Evolutionary conservation across 345 rosid genomes (phyloP).

Genomic region (Hibiscus tridactylites): DNA sequence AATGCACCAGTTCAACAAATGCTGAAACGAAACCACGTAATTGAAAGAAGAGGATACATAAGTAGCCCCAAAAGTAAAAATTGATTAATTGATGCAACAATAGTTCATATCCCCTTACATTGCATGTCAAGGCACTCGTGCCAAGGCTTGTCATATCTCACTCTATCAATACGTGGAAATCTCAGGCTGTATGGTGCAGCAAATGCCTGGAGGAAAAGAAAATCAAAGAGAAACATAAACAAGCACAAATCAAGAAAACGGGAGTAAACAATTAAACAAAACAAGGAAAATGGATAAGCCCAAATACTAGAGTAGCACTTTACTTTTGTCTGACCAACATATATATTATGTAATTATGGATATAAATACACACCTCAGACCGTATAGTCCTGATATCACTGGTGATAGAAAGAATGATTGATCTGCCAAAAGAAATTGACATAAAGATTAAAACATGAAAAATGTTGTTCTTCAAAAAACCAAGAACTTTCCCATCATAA

Average conservation of each 20-base stretch:
- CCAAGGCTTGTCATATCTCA: slow-evolving; percentile 97
- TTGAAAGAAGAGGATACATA: slow-evolving; percentile 1
- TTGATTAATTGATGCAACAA: neutral
- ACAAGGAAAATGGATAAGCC: slow-evolving; percentile 6
- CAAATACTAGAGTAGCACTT: slow-evolving; percentile 1
- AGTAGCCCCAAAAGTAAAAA: neutral
- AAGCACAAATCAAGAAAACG: neutral
- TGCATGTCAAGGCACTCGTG: slow-evolving; percentile 93
- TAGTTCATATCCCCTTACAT: slow-evolving; percentile 37
- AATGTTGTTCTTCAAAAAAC: neutral
- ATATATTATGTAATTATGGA: slow-evolving; percentile 5
- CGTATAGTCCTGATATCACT: slow-evolving; percentile 92
- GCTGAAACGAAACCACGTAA: slow-evolving; percentile 32
- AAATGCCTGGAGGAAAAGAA: slow-evolving; percentile 50
- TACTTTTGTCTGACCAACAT: neutral
- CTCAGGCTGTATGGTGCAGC: slow-evolving; percentile 93
- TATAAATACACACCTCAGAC: slow-evolving; percentile 64
- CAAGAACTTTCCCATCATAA: slow-evolving; percentile 7
- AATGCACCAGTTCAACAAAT: slow-evolving; percentile 73
- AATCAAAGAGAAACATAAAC: slow-evolving; percentile 1
- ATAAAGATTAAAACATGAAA: slow-evolving; percentile 5
- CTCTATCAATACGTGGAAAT: slow-evolving; percentile 93
- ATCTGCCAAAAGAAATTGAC: slow-evolving; percentile 40
- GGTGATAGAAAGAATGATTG: slow-evolving; percentile 76
- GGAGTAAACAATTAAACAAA: slow-evolving; percentile 6